phyloP scores from a whole-genome alignment of 192 early-diverging fungal genomes.

The Oehlia diaphana region DNA sequence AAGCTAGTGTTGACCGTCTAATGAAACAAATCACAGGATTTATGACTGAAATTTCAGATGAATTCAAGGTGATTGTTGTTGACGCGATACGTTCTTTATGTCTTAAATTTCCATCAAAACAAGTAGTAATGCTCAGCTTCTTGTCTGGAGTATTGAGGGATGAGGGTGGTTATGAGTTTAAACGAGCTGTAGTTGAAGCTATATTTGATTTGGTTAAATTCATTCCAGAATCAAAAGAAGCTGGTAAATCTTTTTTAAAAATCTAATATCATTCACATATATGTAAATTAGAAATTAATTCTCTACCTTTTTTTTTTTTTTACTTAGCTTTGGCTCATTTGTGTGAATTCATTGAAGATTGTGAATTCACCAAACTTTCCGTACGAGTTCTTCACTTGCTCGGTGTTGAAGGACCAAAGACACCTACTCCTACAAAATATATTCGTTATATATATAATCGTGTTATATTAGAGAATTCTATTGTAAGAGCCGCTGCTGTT shows the following conservation, averaged over 20 bases:
- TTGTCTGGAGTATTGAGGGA: constrained; percentile 90
- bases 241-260: constrained; percentile 49
- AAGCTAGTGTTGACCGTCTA: constrained; percentile 93
- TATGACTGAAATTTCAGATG: constrained; percentile 98
- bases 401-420: constrained; percentile 91
- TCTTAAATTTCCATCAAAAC: constrained; percentile 96
- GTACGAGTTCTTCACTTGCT: constrained; percentile 95
- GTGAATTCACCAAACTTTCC: constrained; percentile 98
- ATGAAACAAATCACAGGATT: constrained; percentile 99
- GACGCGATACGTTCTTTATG: constrained; percentile 96
- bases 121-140: constrained; percentile 90
- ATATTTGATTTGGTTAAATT: constrained; percentile 94
- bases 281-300: constrained; percentile 9
- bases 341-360: constrained; percentile 99
- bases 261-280: neutral
- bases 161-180: constrained; percentile 98
- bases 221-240: constrained; percentile 92
- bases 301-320: neutral
- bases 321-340: constrained; percentile 81
- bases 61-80: constrained; percentile 99
- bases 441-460: constrained; percentile 99
- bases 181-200: constrained; percentile 94
- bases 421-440: constrained; percentile 88
- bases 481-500: constrained; percentile 96
- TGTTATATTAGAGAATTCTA: constrained; percentile 95